Base-by-base conservation (phyloP, 495 filamentous ascomycete species). In the Thermochaetoides thermophila region DNA sequence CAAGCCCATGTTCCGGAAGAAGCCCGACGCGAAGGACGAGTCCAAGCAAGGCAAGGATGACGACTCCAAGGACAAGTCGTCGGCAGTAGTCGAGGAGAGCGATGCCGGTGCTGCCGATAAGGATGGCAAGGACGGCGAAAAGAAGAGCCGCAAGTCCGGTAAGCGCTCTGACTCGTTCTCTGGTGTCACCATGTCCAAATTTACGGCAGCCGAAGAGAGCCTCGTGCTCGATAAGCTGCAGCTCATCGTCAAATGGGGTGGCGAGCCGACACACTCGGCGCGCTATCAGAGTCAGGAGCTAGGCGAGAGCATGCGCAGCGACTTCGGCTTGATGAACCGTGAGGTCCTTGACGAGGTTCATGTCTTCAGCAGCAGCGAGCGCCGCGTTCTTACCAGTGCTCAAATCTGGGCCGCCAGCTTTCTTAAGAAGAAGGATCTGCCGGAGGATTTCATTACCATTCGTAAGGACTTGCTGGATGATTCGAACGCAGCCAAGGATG, bases 401-500 rank as follows among this genome's bases (percentile, higher is more conserved):
- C 87, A 95, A 68, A 97, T 97, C 37, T 97, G 86, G 79, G 79
- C 85, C 4, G 76, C 76, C 27, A 78, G 82, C 24, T 97, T 97
- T 53, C 67, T 94, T 32, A 76, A 84, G 35, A 71, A 81, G 53
- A 86, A 91, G 53, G 79, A 93, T 27, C 56, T 93, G 11, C 74
- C 81, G 0, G 71, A 81, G 26, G 79, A 89, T 34, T 80, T 76
- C 34, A 86, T 95, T 42, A 76, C 75, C 31, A 71, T 96, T 37
- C 73, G 89, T 27, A 97, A 97, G 52, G 85, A 96, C 53, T 66
- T 97, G 2, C 65, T 97, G 5, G 89, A 97, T 52, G 89, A 97
- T 49, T 93, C 84, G 1, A 97, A 97, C 57, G 89, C 89, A n/a
- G 89, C 89, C 33, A 97, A 97, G 54, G 91, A 96, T 56, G 86